Percentiles rank a stretch among this genome's conserved stretches.
Evolutionary conservation across 805 yeast genomes (phyloP).

Genomic region (Saccharomycopsis sp.): DNA sequence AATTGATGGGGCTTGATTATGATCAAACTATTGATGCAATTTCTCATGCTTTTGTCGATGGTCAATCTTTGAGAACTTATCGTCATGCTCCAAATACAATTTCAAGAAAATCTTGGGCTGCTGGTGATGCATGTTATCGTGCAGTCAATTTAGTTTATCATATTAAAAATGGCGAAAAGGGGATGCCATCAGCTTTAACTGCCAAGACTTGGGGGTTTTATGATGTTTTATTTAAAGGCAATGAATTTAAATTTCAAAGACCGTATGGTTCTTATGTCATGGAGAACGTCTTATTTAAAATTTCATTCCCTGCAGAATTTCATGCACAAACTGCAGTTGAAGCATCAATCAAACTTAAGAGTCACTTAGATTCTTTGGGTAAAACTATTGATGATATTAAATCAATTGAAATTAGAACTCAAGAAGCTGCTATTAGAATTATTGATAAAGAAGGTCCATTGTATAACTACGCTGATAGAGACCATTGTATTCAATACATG

Average conservation of each 20-base stretch:
- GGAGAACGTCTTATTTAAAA: slow-evolving; percentile 57
- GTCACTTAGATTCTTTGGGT: slow-evolving; percentile 33
- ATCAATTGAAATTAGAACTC: slow-evolving; percentile 45
- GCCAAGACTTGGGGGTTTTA: slow-evolving; percentile 60
- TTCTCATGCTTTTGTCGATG: slow-evolving; percentile 57
- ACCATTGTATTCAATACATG: slow-evolving; percentile 61
- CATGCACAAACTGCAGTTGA: slow-evolving; percentile 63
- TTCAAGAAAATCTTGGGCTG: slow-evolving; percentile 62
- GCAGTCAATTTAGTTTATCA: slow-evolving; percentile 50
- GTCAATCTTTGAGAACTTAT: slow-evolving; percentile 51
- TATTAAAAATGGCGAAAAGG: slow-evolving; percentile 45
- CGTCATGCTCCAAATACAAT: slow-evolving; percentile 61
- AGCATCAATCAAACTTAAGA: slow-evolving; percentile 42
- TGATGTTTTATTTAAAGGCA: slow-evolving; percentile 50
- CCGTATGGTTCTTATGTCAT: slow-evolving; percentile 50
- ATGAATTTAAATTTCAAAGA: slow-evolving; percentile 48
- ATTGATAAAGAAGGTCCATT: slow-evolving; percentile 55
- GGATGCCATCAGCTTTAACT: slow-evolving; percentile 50
- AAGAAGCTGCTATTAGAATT: slow-evolving; percentile 54
- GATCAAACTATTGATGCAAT: slow-evolving; percentile 49
- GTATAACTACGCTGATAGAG: slow-evolving; percentile 58
- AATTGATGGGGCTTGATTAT: slow-evolving; percentile 42
- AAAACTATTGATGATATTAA: slow-evolving; percentile 42
- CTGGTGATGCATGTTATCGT: slow-evolving; percentile 55
- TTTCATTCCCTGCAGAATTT: slow-evolving; percentile 59